A percentile compares a stretch with the other conserved stretches of the same genome.
These are phyloP conservation scores for Cladosporium sphaerospermum DNA, from an alignment of 2,329 filamentous ascomycete species.

Conservation along the genomic window DNA sequence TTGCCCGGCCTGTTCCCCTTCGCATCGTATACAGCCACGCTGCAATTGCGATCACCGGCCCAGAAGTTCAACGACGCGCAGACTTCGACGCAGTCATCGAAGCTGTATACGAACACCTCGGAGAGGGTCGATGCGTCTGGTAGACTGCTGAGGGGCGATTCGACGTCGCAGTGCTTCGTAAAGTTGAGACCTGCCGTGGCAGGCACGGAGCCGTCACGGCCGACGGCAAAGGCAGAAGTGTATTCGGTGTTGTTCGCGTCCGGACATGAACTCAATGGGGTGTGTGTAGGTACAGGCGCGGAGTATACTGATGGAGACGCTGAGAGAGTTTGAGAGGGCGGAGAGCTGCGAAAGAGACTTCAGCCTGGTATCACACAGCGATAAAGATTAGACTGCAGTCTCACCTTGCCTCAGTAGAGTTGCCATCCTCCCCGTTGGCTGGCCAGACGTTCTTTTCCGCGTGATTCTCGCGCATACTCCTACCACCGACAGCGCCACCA, in stretches of 20 bases:
- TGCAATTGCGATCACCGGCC: slow-evolving; percentile 22
- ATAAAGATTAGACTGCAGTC: not conserved
- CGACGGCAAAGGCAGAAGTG: slow-evolving; percentile 19
- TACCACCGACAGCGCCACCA: slow-evolving; percentile 31
- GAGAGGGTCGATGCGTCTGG: slow-evolving; percentile 18
- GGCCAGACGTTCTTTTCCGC: not conserved
- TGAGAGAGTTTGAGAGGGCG: slow-evolving; percentile 16
- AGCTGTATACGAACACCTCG: slow-evolving; percentile 31
- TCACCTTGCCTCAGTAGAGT: not conserved
- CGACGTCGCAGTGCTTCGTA: slow-evolving; percentile 29
- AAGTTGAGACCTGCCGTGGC: slow-evolving; percentile 22
- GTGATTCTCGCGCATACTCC: slow-evolving; percentile 21
- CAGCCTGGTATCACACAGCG: no score
- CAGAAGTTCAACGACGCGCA: slow-evolving; percentile 29
- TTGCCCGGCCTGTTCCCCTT: slow-evolving; percentile 24
- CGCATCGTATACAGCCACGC: slow-evolving; percentile 27
- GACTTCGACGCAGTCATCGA: slow-evolving; percentile 32
- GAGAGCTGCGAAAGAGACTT: not conserved
- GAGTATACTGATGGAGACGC: slow-evolving; percentile 21
- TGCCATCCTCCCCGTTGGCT: not conserved
- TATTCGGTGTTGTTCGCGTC: slow-evolving; percentile 27
- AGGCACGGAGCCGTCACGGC: not conserved
- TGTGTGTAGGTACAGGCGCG: slow-evolving; percentile 28
- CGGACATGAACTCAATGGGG: slow-evolving; percentile 27
- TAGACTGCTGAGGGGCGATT: slow-evolving; percentile 20